phyloP scores from a whole-genome alignment of 2,329 filamentous ascomycete species.

The Hyphodiscus sp. region DNA sequence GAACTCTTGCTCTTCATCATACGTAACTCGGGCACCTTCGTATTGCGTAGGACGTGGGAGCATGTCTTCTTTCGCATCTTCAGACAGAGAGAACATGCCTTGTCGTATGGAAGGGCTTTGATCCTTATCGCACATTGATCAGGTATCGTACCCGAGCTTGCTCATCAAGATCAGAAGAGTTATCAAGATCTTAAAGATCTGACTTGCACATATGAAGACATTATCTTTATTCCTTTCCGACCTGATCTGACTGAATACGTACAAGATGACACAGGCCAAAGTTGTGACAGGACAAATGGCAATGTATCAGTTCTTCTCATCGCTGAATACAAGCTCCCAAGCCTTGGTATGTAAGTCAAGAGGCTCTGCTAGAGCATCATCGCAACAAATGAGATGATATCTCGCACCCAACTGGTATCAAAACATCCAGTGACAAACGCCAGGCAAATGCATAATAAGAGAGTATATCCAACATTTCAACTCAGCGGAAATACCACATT shows the following conservation, averaged over 20 bases:
- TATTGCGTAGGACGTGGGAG: not conserved
- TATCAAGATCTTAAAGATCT: not conserved
- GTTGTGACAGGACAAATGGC: not conserved
- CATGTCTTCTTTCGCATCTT: conserved; percentile 3
- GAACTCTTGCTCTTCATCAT: conserved; percentile 4
- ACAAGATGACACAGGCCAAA: conserved; percentile 6
- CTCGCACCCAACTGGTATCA: conserved; percentile 17
- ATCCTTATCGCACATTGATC: too few species aligned
- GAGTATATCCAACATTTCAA: conserved; percentile 9
- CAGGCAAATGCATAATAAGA: conserved; percentile 6
- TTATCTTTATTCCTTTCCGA: conserved; percentile 10
- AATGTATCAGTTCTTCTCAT: conserved; percentile 6
- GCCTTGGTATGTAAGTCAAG: conserved; percentile 4
- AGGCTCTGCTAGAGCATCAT: conserved; percentile 6
- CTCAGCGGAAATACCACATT: conserved; percentile 3
- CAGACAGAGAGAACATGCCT: not conserved
- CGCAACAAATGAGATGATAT: conserved; percentile 20
- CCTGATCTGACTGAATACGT: conserved; percentile 12
- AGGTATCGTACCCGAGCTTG: not conserved
- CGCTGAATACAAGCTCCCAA: conserved; percentile 6
- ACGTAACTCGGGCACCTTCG: not conserved
- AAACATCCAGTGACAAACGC: conserved; percentile 1
- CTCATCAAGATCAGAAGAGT: not conserved
- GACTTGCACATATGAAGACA: conserved; percentile 7
- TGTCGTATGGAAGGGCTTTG: not conserved